A percentile compares a stretch with the other conserved stretches of the same genome.
phyloP scores from a whole-genome alignment of 2,329 filamentous ascomycete species.

The Chaetomiaceae sp. region DNA sequence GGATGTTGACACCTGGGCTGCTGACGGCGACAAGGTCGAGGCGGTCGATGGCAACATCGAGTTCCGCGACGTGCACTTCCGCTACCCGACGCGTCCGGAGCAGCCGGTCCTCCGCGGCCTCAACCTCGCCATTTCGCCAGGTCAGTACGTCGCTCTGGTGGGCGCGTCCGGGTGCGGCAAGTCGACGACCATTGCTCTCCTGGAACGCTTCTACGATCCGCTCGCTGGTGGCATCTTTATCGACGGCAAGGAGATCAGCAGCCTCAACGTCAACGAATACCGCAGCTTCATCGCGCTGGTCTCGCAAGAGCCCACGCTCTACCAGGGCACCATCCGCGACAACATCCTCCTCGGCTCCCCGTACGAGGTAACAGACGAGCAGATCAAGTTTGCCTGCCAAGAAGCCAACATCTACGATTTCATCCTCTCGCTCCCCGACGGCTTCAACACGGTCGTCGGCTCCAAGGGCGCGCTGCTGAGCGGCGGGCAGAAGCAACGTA shows the following conservation, averaged over 20 bases:
- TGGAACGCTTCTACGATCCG: conserved; percentile 94
- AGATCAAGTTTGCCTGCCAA: conserved; percentile 72
- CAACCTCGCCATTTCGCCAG: conserved; percentile 67
- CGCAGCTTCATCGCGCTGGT: conserved; percentile 81
- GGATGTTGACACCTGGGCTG: conserved; percentile 74
- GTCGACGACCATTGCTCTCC: conserved; percentile 82
- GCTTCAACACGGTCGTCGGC: conserved; percentile 80
- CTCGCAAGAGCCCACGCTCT: conserved; percentile 89
- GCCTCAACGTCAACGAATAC: conserved; percentile 81
- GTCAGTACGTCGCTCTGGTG: conserved; percentile 83
- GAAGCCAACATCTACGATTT: conserved; percentile 94
- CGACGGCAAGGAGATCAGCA: conserved; percentile 76
- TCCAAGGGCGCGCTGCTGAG: conserved; percentile 81
- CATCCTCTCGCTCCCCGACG: conserved; percentile 78
- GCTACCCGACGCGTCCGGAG: conserved; percentile 86
- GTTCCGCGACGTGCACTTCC: conserved; percentile 89
- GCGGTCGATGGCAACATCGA: conserved; percentile 73
- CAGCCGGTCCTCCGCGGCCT: conserved; percentile 88
- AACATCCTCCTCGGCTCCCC: conserved; percentile 81
- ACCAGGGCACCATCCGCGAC: conserved; percentile 85
- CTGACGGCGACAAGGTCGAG: conserved; percentile 59
- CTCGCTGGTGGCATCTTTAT: conserved; percentile 74
- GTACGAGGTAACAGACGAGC: conserved; percentile 64
- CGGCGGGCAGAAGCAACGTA: conserved; percentile 90
- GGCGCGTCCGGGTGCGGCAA: conserved; percentile 95